Percentiles rank a stretch among this genome's conserved stretches.
Conservation (phyloP, 305 asterid genomes). For the Withania somnifera region DNA sequence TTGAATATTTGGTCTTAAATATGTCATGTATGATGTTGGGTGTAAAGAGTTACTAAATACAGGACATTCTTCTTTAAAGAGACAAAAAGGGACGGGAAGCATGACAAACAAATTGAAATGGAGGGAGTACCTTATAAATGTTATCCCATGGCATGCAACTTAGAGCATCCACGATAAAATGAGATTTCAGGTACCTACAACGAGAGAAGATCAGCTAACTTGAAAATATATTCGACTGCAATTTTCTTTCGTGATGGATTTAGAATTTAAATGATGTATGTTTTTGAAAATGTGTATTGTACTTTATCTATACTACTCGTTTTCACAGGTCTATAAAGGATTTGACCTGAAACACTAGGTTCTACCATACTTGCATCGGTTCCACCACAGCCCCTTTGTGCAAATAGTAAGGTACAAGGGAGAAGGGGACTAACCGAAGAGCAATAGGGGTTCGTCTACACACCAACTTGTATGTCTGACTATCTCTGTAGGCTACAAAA, state of each 20-base stretch:
- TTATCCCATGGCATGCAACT: conserved; percentile 15
- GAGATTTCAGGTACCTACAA: conserved; percentile 10
- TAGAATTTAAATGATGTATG: not conserved
- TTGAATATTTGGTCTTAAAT: no score
- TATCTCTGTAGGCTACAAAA: conserved; percentile 71
- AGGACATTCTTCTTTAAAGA: no score
- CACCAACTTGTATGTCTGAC: conserved; percentile 65
- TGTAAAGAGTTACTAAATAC: no score
- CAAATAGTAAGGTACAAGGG: conserved; percentile 16
- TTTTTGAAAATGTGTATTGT: not conserved
- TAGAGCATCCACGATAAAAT: conserved; percentile 12
- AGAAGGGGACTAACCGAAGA: conserved; percentile 35
- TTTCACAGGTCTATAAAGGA: no score
- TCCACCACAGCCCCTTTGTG: not conserved
- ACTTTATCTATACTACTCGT: no score
- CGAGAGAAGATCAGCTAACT: not conserved
- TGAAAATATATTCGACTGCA: not conserved
- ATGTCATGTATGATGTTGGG: no score
- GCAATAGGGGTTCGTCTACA: conserved; percentile 52
- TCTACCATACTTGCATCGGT: not conserved
- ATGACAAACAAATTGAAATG: no score
- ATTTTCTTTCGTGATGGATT: not conserved
- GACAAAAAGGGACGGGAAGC: no score
- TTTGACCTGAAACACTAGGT: no score
- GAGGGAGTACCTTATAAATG: conserved; percentile 12